A percentile compares a stretch with the other conserved stretches of the same genome.
Evolutionary conservation across 495 filamentous ascomycete species (phyloP).

Genomic region (Penicillium silybi): DNA sequence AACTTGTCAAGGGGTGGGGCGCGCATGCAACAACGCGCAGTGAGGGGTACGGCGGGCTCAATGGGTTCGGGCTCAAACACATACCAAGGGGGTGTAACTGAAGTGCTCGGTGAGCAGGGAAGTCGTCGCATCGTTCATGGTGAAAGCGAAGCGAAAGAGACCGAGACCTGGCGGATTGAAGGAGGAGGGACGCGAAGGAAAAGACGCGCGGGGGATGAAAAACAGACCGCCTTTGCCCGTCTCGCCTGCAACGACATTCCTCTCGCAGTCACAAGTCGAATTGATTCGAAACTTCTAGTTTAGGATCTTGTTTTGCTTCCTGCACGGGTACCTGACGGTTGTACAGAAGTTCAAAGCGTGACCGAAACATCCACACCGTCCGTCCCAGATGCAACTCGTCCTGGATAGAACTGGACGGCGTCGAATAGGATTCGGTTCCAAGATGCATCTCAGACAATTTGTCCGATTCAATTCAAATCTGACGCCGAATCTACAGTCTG

Average conservation of each 20-base stretch:
- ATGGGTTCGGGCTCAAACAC: conserved; percentile 23
- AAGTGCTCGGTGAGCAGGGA: conserved; percentile 94
- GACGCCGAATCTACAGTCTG: not conserved
- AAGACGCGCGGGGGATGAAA: conserved; percentile 18
- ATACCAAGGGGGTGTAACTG: conserved; percentile 85
- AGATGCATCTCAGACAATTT: not conserved
- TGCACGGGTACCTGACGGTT: conserved; percentile 1
- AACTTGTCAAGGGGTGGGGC: conserved; percentile 13
- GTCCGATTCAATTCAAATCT: not conserved
- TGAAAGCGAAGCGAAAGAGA: conserved; percentile 4
- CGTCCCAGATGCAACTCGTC: not conserved
- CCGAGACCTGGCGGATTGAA: not conserved
- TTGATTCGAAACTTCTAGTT: not conserved
- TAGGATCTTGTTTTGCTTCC: not conserved
- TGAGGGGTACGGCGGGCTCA: not conserved
- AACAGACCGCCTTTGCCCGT: conserved; percentile 21
- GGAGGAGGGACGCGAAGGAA: conserved; percentile 18
- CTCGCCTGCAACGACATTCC: not conserved
- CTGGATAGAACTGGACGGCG: not conserved
- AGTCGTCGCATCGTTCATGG: conserved; percentile 50
- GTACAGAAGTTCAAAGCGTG: conserved; percentile 1
- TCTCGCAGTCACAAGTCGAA: not conserved
- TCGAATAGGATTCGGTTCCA: not conserved
- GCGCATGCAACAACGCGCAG: conserved; percentile 3
- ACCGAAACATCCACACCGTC: conserved; percentile 1